Evolutionary conservation across 257 asterid genomes (phyloP).

Genomic region (Petrea volubilis): DNA sequence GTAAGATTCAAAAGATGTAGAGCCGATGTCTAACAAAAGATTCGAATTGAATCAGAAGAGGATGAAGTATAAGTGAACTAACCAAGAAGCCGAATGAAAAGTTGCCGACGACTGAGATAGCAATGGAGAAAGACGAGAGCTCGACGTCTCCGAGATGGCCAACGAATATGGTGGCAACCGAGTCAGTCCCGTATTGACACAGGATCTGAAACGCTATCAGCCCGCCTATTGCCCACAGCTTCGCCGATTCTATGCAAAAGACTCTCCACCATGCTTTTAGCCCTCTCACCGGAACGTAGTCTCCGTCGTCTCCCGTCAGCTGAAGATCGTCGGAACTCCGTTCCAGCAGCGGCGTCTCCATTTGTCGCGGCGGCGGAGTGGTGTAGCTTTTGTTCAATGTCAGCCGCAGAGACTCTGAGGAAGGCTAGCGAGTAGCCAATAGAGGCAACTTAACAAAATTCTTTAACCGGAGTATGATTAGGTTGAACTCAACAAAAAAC

Average conservation of each 20-base stretch:
- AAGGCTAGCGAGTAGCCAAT: background rate
- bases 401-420: background rate
- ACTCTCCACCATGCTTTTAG: constrained; percentile 43
- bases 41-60: too few species aligned
- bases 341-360: constrained; percentile 54
- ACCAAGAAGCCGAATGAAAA: constrained; percentile 72
- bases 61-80: background rate
- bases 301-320: constrained; percentile 49
- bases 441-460: too few species aligned
- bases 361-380: background rate
- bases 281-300: constrained; percentile 45
- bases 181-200: constrained; percentile 50
- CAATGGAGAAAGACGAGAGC: constrained; percentile 69
- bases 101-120: constrained; percentile 55
- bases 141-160: constrained; percentile 71
- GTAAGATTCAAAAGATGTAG: too few species aligned
- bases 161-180: constrained; percentile 56
- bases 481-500: too few species aligned
- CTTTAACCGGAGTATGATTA: too few species aligned
- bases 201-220: constrained; percentile 63
- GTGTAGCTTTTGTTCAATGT: background rate
- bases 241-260: constrained; percentile 53
- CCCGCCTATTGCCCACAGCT: constrained; percentile 60
- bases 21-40: too few species aligned
- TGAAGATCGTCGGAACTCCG: constrained; percentile 22